Conservation (phyloP, 148 eudicot species). For the Camellia japonica region DNA sequence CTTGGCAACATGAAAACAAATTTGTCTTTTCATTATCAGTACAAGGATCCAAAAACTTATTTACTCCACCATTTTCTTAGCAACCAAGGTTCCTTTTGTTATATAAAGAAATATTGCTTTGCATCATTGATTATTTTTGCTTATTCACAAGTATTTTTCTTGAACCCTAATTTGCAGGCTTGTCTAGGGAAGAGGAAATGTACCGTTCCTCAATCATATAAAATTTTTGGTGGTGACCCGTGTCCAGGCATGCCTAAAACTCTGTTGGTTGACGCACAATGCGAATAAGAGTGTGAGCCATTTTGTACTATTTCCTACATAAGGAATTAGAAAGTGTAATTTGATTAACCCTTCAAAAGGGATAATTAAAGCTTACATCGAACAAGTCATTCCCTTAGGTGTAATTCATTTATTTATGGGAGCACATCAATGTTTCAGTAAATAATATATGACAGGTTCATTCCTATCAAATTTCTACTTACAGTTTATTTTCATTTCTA, state of each 20-base stretch:
- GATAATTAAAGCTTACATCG: neutral
- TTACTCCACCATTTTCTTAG: neutral
- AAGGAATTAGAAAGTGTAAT: neutral
- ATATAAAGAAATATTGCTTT: neutral
- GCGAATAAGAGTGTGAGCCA: constrained; percentile 4
- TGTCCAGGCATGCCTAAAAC: constrained; percentile 30
- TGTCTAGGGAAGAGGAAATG: constrained; percentile 37
- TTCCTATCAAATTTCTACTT: neutral
- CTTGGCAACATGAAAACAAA: neutral
- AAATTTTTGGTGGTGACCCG: constrained; percentile 35
- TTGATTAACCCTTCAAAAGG: neutral
- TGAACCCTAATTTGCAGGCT: constrained; percentile 24
- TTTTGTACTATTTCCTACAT: neutral
- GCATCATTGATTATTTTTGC: neutral
- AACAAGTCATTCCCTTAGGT: neutral
- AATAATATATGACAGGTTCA: neutral
- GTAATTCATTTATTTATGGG: neutral
- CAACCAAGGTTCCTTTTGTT: neutral
- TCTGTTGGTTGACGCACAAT: constrained; percentile 35
- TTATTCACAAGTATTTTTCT: neutral
- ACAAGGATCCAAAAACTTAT: neutral
- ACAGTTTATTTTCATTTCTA: too few species aligned
- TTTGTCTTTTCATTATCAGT: neutral
- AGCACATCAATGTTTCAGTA: neutral
- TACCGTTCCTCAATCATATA: constrained; percentile 18